Conservation (phyloP, 768 basidiomycete genomes). For the Megacollybia marginata region DNA sequence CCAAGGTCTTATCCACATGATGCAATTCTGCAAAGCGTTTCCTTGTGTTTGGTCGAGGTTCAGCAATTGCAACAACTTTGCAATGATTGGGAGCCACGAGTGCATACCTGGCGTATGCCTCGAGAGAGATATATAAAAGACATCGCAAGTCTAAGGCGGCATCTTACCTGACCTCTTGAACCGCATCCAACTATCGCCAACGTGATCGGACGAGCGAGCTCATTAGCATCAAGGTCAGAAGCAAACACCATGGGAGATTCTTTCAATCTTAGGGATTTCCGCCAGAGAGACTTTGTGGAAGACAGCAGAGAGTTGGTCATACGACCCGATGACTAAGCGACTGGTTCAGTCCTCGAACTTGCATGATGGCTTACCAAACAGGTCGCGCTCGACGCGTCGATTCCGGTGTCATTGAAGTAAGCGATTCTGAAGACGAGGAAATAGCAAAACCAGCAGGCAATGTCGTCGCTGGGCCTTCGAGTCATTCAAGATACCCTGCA, state of each 20-base stretch:
- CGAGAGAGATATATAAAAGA: neutral
- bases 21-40: slow-evolving; percentile 48
- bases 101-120: slow-evolving; percentile 65
- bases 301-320: slow-evolving; percentile 2
- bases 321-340: no score
- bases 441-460: neutral
- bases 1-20: slow-evolving; percentile 56
- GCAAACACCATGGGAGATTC: slow-evolving; percentile 7
- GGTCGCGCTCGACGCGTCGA: neutral
- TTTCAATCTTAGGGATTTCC: slow-evolving; percentile 20
- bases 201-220: slow-evolving; percentile 41
- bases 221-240: neutral
- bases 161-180: slow-evolving; percentile 64
- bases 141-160: neutral
- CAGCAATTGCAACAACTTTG: slow-evolving; percentile 80
- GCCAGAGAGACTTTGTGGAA: slow-evolving; percentile 29
- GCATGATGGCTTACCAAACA: neutral
- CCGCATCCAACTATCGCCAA: slow-evolving; percentile 79
- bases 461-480: slow-evolving; percentile 2
- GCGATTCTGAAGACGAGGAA: slow-evolving; percentile 40
- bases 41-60: slow-evolving; percentile 67
- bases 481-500: slow-evolving; percentile 6
- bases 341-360: no score
- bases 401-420: slow-evolving; percentile 36
- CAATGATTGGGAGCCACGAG: slow-evolving; percentile 50